These are phyloP conservation scores for Lipomyces yamadae DNA, from an alignment of 805 yeast genomes.

Conservation along the genomic window DNA sequence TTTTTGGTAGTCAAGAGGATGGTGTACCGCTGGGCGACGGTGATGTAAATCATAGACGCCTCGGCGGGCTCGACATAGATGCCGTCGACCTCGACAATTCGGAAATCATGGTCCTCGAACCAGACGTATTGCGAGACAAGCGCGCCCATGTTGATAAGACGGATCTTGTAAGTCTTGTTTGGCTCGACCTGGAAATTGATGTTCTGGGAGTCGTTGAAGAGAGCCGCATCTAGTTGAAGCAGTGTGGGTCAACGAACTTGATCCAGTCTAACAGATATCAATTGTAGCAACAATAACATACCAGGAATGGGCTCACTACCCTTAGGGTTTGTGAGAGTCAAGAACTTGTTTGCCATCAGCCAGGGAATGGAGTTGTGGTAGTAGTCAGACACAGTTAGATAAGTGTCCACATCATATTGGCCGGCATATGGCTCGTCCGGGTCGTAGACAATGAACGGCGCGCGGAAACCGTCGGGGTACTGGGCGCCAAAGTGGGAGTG, in stretches of 20 bases:
- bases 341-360: conserved; percentile 58
- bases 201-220: conserved; percentile 81
- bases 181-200: conserved; percentile 81
- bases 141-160: conserved; percentile 86
- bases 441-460: conserved; percentile 70
- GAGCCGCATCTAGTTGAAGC: conserved; percentile 53
- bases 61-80: conserved; percentile 75
- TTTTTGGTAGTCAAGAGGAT: conserved; percentile 76
- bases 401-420: conserved; percentile 79
- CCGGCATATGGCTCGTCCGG: conserved; percentile 61
- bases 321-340: conserved; percentile 83
- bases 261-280: neutral
- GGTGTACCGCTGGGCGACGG: conserved; percentile 91
- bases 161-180: conserved; percentile 77
- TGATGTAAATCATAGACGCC: conserved; percentile 73
- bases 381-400: conserved; percentile 80
- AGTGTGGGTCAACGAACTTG: neutral
- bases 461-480: conserved; percentile 82
- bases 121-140: conserved; percentile 88
- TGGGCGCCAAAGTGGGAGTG: conserved; percentile 92
- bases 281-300: neutral
- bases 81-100: conserved; percentile 93
- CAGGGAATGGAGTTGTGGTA: conserved; percentile 68
- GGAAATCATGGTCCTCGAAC: conserved; percentile 85
- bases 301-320: conserved; percentile 97